These are phyloP conservation scores for Phyllosticta citrichinensis DNA, from an alignment of 2,329 filamentous ascomycete genomes.

Conservation along the genomic window DNA sequence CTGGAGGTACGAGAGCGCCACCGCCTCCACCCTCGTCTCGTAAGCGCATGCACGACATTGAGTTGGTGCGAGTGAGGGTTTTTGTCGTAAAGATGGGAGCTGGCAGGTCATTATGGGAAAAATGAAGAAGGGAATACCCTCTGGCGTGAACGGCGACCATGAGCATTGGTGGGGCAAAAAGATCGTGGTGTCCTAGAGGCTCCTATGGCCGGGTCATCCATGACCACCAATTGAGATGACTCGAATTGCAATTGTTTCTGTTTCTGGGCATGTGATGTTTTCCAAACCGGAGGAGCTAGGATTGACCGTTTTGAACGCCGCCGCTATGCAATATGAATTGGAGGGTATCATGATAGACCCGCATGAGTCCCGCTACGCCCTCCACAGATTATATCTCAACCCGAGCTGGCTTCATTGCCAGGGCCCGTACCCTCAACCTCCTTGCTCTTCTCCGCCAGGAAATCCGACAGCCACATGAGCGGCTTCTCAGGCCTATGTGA, in stretches of 20 bases:
- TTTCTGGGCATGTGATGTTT: neutral
- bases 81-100: neutral
- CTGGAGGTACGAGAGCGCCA: slow-evolving; percentile 98
- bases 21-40: slow-evolving; percentile 86
- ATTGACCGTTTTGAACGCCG: slow-evolving; percentile 9
- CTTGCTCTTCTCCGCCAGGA: slow-evolving; percentile 36
- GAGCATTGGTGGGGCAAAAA: neutral
- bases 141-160: neutral
- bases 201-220: neutral
- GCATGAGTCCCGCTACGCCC: neutral
- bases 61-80: neutral
- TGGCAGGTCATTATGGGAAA: neutral
- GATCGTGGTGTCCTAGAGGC: neutral
- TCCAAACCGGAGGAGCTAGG: neutral
- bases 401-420: neutral
- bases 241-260: slow-evolving; percentile 6
- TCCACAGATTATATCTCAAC: neutral
- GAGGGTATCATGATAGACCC: slow-evolving; percentile 1
- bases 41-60: slow-evolving; percentile 41
- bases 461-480: slow-evolving; percentile 39
- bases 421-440: slow-evolving; percentile 34
- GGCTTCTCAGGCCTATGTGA: slow-evolving; percentile 37
- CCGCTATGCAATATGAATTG: slow-evolving; percentile 10
- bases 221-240: neutral
- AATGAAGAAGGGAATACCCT: neutral